Evolutionary conservation across 2,329 filamentous ascomycete genomes (phyloP), one percentile per base, ranked within the genome.

Genomic region (Alternaria incomplexa): DNA sequence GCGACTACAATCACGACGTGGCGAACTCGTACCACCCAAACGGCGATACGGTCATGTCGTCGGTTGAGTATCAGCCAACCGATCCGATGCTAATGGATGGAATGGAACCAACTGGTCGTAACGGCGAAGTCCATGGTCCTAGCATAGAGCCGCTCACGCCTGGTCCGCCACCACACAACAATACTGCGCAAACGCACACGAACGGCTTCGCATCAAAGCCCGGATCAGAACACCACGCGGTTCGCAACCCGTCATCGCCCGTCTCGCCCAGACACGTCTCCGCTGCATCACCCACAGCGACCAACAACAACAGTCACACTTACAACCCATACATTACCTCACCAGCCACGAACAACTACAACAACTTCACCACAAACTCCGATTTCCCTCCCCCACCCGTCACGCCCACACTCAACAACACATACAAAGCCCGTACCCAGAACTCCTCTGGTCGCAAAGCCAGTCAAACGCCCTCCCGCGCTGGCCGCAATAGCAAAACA

Each of bases 1-100:
- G 61, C 7, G 64, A 66, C 23, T 72, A 73, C 50, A 58, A 56
- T 12, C 53, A 61, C 4, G 63, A 65, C 36, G 65, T 67, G 53
- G 60, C 53, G 10, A 55, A 65, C 44, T 44, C 67, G 22, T 68
- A 72, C 25, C 61, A 64, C 30, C 44, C 64, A n/a, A 68, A 72
- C 25, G 62, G 65, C 12, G 74, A 79, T 28, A 68, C 68, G 8
- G 58, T 79, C 28, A 66, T 80, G 58, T 78, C 77, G 11, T 79
- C 74, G 3, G 78, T 79, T 28, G 78, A 80, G 54, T 64, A 73
- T 30, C 66, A 65, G 22, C 63, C 65, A 3, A 71, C 71, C n/a
- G 67, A 48, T 7, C 50, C 60, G 7, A 50, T 65, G 43, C 44
- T 68, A 10, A 69, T 70, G 60, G 63, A 72, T 13, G 69, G 64